Conservation (phyloP, 345 rosid species). For the Corymbia maculata region DNA sequence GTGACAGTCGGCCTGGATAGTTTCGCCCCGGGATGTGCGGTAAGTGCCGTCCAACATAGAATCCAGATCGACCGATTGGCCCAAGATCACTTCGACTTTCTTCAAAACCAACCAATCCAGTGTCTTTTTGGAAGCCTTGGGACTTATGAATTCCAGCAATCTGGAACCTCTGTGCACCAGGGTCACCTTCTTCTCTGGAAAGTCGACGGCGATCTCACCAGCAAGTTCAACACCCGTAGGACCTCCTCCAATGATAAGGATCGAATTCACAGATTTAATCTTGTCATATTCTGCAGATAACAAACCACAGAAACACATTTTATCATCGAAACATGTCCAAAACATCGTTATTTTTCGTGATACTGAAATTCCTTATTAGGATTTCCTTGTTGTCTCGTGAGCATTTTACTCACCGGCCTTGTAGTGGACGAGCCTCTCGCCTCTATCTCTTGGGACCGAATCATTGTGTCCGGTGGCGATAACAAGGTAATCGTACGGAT, state of each 20-base stretch:
- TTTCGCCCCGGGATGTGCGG: constrained; percentile 51
- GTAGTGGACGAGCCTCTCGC: constrained; percentile 46
- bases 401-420: constrained; percentile 31
- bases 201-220: constrained; percentile 77
- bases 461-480: constrained; percentile 73
- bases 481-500: constrained; percentile 71
- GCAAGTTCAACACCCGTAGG: constrained; percentile 94
- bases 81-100: constrained; percentile 64
- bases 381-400: not conserved
- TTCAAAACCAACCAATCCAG: constrained; percentile 59
- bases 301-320: not conserved
- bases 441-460: constrained; percentile 37
- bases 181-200: constrained; percentile 67
- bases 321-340: not conserved
- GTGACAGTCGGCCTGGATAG: constrained; percentile 62
- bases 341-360: not conserved
- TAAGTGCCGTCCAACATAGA: constrained; percentile 34
- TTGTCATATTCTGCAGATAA: constrained; percentile 50
- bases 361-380: not conserved
- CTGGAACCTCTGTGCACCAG: constrained; percentile 75
- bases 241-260: constrained; percentile 89
- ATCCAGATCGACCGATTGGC: constrained; percentile 54
- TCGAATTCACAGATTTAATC: constrained; percentile 58
- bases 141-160: constrained; percentile 68
- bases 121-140: constrained; percentile 59